Evolutionary conservation across 148 eudicot genomes (phyloP).

Genomic region (Polygonum maritimum): DNA sequence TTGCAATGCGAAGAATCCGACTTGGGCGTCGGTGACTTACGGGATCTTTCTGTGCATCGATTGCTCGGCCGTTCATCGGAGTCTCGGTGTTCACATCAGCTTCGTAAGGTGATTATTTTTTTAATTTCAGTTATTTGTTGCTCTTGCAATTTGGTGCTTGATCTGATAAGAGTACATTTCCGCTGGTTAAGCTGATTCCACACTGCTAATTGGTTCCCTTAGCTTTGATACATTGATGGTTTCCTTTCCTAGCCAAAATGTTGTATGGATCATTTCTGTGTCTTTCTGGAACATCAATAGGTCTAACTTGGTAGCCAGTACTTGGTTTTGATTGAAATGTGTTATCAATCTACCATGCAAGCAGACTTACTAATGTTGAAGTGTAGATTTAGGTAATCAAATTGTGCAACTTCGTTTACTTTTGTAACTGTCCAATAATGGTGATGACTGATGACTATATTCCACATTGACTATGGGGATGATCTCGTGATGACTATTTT

Average conservation of each 20-base stretch:
- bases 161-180: neutral
- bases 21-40: conserved; percentile 97
- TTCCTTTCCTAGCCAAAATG: neutral
- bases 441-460: no score
- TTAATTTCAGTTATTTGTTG: conserved; percentile 1
- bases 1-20: conserved; percentile 95
- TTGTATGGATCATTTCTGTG: neutral
- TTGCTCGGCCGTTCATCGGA: conserved; percentile 82
- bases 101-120: conserved; percentile 72
- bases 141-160: neutral
- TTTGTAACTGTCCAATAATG: no score
- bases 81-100: conserved; percentile 92
- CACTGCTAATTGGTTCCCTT: neutral
- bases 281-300: neutral
- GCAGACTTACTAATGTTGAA: no score
- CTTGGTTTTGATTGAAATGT: no score
- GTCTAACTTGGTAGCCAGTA: no score
- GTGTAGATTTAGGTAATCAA: no score
- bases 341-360: no score
- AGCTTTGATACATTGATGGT: conserved; percentile 4
- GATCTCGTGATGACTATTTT: no score
- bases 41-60: conserved; percentile 96
- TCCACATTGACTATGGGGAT: no score
- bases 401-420: no score
- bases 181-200: neutral